These are phyloP conservation scores for Phaffomyces antillensis DNA, from an alignment of 805 yeast species.

Conservation along the genomic window DNA sequence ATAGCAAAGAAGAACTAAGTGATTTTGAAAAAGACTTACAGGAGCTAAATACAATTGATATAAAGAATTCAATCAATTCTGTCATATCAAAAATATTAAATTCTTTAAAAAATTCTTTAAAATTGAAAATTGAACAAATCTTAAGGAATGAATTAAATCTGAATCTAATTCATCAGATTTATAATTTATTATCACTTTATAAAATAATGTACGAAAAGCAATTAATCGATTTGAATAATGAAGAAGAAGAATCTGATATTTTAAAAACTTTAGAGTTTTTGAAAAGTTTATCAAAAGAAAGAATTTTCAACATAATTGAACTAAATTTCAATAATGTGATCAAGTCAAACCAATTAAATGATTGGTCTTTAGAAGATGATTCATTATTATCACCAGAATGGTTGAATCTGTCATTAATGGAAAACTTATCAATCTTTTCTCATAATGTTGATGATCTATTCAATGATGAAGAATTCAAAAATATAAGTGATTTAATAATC, in stretches of 20 bases:
- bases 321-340: slow-evolving; percentile 25
- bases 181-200: slow-evolving; percentile 61
- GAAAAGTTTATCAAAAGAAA: slow-evolving; percentile 28
- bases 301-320: slow-evolving; percentile 34
- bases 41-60: slow-evolving; percentile 11
- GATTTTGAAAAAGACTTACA: slow-evolving; percentile 27
- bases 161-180: slow-evolving; percentile 47
- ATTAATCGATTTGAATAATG: slow-evolving; percentile 5
- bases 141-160: slow-evolving; percentile 59
- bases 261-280: slow-evolving; percentile 25
- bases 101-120: slow-evolving; percentile 52
- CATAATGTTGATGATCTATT: slow-evolving; percentile 35
- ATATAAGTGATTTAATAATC: slow-evolving; percentile 36
- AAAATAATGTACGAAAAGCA: slow-evolving; percentile 49
- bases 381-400: slow-evolving; percentile 82
- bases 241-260: slow-evolving; percentile 13
- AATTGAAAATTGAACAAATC: slow-evolving; percentile 59
- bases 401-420: slow-evolving; percentile 59
- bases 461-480: slow-evolving; percentile 26
- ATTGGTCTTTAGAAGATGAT: slow-evolving; percentile 30
- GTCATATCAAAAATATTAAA: slow-evolving; percentile 45
- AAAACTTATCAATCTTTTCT: slow-evolving; percentile 44
- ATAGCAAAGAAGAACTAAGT: slow-evolving; percentile 13
- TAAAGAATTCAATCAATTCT: slow-evolving; percentile 16
- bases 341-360: slow-evolving; percentile 19